Evolutionary conservation across 768 basidiomycete species (phyloP).

Genomic region (Suillus bovinus): DNA sequence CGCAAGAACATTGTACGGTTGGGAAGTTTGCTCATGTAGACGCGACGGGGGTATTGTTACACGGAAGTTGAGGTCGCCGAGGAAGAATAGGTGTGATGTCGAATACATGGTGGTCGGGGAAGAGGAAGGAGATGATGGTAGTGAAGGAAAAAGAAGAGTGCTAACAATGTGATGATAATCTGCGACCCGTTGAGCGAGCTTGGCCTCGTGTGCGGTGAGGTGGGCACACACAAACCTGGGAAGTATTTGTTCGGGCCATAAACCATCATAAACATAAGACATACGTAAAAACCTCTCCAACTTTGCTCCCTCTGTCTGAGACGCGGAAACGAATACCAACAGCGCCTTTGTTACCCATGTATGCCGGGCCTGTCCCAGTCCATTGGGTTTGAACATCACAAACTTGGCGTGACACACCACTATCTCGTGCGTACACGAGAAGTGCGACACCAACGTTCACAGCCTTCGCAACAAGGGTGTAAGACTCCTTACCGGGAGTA

Average conservation of each 20-base stretch:
- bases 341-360: constrained; percentile 95
- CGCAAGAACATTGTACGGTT: constrained; percentile 38
- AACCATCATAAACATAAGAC: constrained; percentile 25
- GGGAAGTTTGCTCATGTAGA: constrained; percentile 38
- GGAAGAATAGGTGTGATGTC: constrained; percentile 88
- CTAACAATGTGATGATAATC: constrained; percentile 84
- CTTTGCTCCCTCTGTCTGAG: constrained; percentile 47
- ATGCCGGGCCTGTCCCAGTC: constrained; percentile 70
- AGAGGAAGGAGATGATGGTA: constrained; percentile 38
- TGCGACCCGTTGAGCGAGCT: constrained; percentile 62
- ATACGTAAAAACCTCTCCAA: constrained; percentile 84
- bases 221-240: constrained; percentile 90
- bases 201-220: constrained; percentile 77
- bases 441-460: constrained; percentile 88
- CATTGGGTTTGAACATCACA: constrained; percentile 71
- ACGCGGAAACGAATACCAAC: constrained; percentile 86
- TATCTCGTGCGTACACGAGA: constrained; percentile 83
- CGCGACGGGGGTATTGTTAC: constrained; percentile 62
- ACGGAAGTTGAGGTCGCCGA: constrained; percentile 94
- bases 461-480: constrained; percentile 74
- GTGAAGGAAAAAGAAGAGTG: constrained; percentile 73
- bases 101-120: constrained; percentile 67
- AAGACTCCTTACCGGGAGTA: constrained; percentile 70
- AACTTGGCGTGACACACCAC: constrained; percentile 57
- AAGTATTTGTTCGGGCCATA: constrained; percentile 6